These are phyloP conservation scores for Neurospora sp. DNA, from an alignment of 495 filamentous ascomycete genomes.

Conservation along the genomic window DNA sequence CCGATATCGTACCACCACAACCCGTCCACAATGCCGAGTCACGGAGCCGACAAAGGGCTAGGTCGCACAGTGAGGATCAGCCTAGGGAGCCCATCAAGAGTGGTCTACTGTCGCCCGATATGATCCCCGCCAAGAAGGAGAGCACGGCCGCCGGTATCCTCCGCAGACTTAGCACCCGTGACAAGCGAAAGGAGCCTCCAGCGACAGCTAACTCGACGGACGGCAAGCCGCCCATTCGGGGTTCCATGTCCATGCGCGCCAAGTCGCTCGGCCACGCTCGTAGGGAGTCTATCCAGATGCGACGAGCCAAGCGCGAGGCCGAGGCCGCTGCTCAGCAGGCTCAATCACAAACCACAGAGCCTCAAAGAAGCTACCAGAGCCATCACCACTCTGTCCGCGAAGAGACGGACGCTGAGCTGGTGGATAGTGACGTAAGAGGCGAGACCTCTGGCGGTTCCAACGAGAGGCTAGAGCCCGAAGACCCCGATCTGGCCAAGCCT, in stretches of 20 bases:
- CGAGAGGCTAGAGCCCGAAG: constrained; percentile 38
- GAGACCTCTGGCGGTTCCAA: constrained; percentile 40
- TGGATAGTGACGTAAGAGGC: constrained; percentile 21
- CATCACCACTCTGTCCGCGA: constrained; percentile 66
- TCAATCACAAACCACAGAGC: constrained; percentile 18
- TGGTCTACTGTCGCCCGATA: constrained; percentile 54
- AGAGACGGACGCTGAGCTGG: constrained; percentile 60
- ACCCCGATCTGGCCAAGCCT: constrained; percentile 66
- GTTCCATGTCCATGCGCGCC: constrained; percentile 56
- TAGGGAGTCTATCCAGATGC: constrained; percentile 80
- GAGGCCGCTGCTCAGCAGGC: constrained; percentile 22
- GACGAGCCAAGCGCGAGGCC: constrained; percentile 51
- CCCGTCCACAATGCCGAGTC: constrained; percentile 88
- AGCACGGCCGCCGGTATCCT: constrained; percentile 80
- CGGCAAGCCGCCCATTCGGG: constrained; percentile 30
- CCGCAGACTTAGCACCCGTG: constrained; percentile 81
- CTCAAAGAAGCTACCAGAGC: constrained; percentile 7
- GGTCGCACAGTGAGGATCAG: constrained; percentile 95
- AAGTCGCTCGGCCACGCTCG: constrained; percentile 87
- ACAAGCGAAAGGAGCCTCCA: constrained; percentile 50
- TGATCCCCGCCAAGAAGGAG: constrained; percentile 63
- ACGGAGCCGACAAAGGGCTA: constrained; percentile 70
- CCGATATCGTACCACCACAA: constrained; percentile 69
- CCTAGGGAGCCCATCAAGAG: constrained; percentile 66
- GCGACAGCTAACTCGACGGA: constrained; percentile 30